Evolutionary conservation across 164 flowering plant genomes (phyloP).

Genomic region (Amborella trichopoda): DNA sequence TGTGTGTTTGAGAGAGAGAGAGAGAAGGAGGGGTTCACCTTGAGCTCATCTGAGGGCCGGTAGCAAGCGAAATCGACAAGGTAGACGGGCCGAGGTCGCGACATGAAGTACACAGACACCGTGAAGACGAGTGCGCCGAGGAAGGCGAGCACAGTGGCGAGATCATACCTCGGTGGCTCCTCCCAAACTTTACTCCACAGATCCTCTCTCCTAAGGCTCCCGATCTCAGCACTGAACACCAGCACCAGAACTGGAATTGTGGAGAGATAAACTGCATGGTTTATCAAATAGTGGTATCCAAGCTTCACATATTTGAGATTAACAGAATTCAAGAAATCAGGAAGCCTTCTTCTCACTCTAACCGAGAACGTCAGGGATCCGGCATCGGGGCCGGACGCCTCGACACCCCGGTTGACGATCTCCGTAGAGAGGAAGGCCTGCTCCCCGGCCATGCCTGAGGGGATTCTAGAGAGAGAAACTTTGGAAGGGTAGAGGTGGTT

Average conservation of each 20-base stretch:
- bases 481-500: not conserved
- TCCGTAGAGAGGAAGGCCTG: conserved; percentile 70
- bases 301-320: conserved; percentile 85
- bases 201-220: conserved; percentile 58
- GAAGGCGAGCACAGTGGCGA: conserved; percentile 53
- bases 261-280: conserved; percentile 62
- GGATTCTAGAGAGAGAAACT: not conserved
- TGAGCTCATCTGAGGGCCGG: conserved; percentile 59
- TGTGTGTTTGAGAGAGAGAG: too few species aligned
- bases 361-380: conserved; percentile 76
- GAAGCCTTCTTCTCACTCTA: conserved; percentile 65
- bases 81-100: conserved; percentile 66
- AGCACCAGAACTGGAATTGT: conserved; percentile 56
- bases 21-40: conserved; percentile 27
- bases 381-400: conserved; percentile 67
- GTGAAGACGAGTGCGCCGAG: conserved; percentile 56
- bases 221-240: conserved; percentile 72
- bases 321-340: conserved; percentile 77
- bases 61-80: conserved; percentile 82
- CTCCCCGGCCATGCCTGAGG: conserved; percentile 32
- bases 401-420: conserved; percentile 80
- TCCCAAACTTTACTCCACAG: conserved; percentile 68
- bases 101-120: conserved; percentile 57
- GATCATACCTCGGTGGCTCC: conserved; percentile 52
- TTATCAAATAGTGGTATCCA: conserved; percentile 83